These are phyloP conservation scores for Trametes pubescens DNA, from an alignment of 1,284 basidiomycete genomes.

Conservation along the genomic window DNA sequence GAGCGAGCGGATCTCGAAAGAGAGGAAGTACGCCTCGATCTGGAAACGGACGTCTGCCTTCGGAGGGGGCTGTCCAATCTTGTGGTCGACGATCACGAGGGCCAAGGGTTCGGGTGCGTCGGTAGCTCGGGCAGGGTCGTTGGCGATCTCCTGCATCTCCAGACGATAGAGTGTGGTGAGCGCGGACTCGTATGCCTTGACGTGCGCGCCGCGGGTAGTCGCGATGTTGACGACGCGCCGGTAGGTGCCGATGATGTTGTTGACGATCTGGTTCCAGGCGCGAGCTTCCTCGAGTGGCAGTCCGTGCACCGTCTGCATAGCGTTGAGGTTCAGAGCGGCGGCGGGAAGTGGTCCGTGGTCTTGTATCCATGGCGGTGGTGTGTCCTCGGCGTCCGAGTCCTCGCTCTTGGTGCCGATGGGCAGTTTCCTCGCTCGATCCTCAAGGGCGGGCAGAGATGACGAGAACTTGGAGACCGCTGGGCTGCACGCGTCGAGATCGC, in stretches of 20 bases:
- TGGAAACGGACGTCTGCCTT: conserved; percentile 60
- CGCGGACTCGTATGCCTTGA: conserved; percentile 61
- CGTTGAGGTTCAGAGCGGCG: background rate
- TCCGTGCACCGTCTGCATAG: conserved; percentile 31
- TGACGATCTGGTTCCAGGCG: conserved; percentile 49
- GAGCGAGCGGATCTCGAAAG: conserved; percentile 54
- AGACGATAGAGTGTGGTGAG: conserved; percentile 55
- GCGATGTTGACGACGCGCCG: conserved; percentile 48
- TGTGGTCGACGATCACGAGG: conserved; percentile 53
- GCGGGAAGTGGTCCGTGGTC: conserved; percentile 11
- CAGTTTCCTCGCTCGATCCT: conserved; percentile 25
- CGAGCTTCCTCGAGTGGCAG: conserved; percentile 36
- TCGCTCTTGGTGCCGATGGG: background rate
- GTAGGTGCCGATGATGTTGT: conserved; percentile 48
- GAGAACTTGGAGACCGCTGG: conserved; percentile 22
- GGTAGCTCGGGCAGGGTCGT: conserved; percentile 47
- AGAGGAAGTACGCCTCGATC: conserved; percentile 60
- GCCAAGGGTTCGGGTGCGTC: conserved; percentile 53
- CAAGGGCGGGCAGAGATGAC: conserved; percentile 9
- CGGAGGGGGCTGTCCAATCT: conserved; percentile 61
- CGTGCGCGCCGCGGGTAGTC: conserved; percentile 56
- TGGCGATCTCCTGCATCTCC: conserved; percentile 50
- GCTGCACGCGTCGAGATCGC: conserved; percentile 23
- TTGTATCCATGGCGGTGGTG: background rate
- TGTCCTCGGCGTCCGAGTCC: background rate